Percentiles rank a stretch among this genome's conserved stretches.
Conservation (phyloP, 805 yeast species). For the Suhomyces emberorum region DNA sequence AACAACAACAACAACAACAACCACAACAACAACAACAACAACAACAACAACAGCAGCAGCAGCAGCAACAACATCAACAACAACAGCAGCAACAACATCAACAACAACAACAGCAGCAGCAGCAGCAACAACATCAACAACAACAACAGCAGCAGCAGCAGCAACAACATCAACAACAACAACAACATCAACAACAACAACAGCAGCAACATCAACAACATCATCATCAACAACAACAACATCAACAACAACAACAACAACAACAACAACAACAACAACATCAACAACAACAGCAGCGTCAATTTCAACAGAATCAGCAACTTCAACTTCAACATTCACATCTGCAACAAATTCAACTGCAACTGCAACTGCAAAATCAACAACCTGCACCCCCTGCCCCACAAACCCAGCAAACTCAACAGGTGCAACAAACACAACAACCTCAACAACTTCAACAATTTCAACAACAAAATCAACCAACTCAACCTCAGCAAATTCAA, state of each 20-base stretch:
- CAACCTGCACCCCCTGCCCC: neutral
- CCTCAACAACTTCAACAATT: too few species aligned
- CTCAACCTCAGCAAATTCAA: conserved; percentile 7
- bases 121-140: conserved; percentile 5
- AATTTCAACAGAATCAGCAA: neutral
- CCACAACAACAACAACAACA: neutral
- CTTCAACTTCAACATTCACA: neutral
- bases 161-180: too few species aligned
- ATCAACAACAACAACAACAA: too few species aligned
- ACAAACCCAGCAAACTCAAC: too few species aligned
- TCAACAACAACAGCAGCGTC: too few species aligned
- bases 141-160: conserved; percentile 5
- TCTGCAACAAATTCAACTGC: neutral
- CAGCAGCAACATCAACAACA: too few species aligned
- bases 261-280: too few species aligned
- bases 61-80: conserved; percentile 2
- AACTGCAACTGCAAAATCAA: neutral
- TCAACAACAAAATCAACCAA: too few species aligned
- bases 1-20: conserved; percentile 1
- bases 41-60: neutral
- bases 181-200: too few species aligned
- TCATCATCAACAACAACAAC: too few species aligned
- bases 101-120: conserved; percentile 5
- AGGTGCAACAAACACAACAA: too few species aligned
- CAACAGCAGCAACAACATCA: conserved; percentile 6